Percentiles rank a stretch among this genome's conserved stretches.
phyloP scores from a whole-genome alignment of 2,329 filamentous ascomycete genomes.

The Aspergillus fijiensis region DNA sequence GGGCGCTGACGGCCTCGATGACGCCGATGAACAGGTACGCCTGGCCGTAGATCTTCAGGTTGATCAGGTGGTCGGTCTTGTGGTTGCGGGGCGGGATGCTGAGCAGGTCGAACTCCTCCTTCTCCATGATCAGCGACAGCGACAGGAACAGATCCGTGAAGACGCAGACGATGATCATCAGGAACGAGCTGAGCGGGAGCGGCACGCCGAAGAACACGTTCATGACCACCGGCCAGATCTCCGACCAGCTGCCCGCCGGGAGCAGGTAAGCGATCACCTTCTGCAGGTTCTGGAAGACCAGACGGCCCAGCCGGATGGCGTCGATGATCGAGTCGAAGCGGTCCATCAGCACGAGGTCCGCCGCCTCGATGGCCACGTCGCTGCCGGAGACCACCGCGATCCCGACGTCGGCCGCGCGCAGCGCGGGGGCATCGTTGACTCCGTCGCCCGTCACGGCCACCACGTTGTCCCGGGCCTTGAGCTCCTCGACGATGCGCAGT shows the following conservation, averaged over 20 bases:
- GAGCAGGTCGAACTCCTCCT: conserved; percentile 56
- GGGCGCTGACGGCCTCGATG: conserved; percentile 52
- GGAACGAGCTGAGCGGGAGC: conserved; percentile 51
- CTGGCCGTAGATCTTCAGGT: conserved; percentile 52
- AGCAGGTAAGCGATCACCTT: conserved; percentile 47
- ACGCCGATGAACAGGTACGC: conserved; percentile 55
- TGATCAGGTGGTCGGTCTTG: conserved; percentile 54
- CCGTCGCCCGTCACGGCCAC: conserved; percentile 45
- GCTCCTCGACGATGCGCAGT: conserved; percentile 43
- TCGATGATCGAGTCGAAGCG: conserved; percentile 37
- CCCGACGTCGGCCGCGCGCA: conserved; percentile 34
- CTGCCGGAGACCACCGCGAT: conserved; percentile 39
- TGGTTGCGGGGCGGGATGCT: conserved; percentile 53
- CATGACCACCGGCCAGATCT: conserved; percentile 58
- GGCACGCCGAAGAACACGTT: conserved; percentile 59
- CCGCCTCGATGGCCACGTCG: conserved; percentile 43
- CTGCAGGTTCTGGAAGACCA: conserved; percentile 40
- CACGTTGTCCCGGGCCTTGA: conserved; percentile 38
- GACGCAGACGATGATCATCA: conserved; percentile 60
- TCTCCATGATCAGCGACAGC: conserved; percentile 56
- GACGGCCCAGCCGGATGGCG: conserved; percentile 32
- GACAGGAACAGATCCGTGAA: conserved; percentile 57
- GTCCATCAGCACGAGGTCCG: conserved; percentile 40
- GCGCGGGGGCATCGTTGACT: conserved; percentile 38
- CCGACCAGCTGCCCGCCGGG: conserved; percentile 55